phyloP scores from a whole-genome alignment of 768 basidiomycete genomes.

The Termitomyces bulborhizus region DNA sequence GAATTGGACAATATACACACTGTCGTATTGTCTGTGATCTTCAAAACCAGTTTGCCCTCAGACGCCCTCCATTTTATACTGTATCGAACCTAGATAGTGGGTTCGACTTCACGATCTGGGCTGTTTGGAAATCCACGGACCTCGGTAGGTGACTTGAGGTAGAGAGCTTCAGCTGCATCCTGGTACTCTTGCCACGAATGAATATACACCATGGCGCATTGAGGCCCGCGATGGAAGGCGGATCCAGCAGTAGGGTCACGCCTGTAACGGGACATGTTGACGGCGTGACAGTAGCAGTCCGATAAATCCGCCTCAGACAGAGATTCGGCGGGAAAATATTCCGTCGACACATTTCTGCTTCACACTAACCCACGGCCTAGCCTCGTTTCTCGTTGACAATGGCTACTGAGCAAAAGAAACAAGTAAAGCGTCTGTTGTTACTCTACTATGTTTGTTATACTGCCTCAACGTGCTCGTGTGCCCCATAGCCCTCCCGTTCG shows the following conservation, averaged over 20 bases:
- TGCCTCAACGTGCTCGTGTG: conserved; percentile 3
- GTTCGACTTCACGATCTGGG: not conserved
- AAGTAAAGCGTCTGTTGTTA: conserved; percentile 14
- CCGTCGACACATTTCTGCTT: conserved; percentile 1
- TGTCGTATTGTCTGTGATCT: conserved; percentile 87
- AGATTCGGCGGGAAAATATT: conserved; percentile 6
- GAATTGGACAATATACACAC: conserved; percentile 39
- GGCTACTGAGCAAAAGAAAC: conserved; percentile 26
- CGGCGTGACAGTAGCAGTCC: conserved; percentile 9
- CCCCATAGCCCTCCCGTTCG: conserved; percentile 67
- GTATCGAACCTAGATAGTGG: conserved; percentile 64
- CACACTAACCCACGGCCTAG: not conserved
- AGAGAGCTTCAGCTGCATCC: conserved; percentile 84
- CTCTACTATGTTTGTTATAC: not conserved
- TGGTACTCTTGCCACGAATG: conserved; percentile 86
- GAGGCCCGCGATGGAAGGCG: conserved; percentile 20
- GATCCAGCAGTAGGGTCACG: conserved; percentile 14
- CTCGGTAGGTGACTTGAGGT: conserved; percentile 69
- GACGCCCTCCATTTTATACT: conserved; percentile 87
- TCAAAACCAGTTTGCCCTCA: conserved; percentile 84
- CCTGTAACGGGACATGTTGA: conserved; percentile 12
- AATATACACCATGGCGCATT: conserved; percentile 81
- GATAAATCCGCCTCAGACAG: conserved; percentile 16
- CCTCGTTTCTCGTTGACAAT: conserved; percentile 6
- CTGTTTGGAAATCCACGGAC: conserved; percentile 37